phyloP scores from a whole-genome alignment of 192 early-diverging fungal genomes.

The Globomyces pollinis-pini region DNA sequence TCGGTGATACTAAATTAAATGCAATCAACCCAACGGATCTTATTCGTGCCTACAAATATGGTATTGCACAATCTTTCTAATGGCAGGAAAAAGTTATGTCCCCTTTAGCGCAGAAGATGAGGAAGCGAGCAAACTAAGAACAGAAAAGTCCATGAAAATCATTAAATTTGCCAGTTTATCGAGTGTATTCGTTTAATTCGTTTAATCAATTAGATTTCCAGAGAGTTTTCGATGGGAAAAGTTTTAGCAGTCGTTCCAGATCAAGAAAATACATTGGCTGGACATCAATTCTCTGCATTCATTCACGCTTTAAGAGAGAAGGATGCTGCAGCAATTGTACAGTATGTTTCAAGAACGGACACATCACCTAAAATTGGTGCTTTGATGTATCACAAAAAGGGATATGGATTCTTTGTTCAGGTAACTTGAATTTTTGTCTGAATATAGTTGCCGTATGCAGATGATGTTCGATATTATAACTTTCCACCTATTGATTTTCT shows the following conservation, averaged over 20 bases:
- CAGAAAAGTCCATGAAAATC: conserved; percentile 50
- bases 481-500: background rate
- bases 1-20: conserved; percentile 1
- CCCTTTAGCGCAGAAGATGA: conserved; percentile 56
- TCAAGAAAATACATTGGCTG: conserved; percentile 25
- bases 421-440: background rate
- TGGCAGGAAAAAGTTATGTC: conserved; percentile 59
- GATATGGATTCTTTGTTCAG: conserved; percentile 5
- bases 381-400: conserved; percentile 42
- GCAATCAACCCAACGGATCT: conserved; percentile 36
- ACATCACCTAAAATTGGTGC: conserved; percentile 55
- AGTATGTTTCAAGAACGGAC: conserved; percentile 47
- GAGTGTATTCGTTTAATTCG: conserved; percentile 26
- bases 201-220: conserved; percentile 33
- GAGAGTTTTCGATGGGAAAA: conserved; percentile 47
- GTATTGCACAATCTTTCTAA: too few relatives aligned
- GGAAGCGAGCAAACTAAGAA: conserved; percentile 47
- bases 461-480: background rate
- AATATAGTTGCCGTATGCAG: background rate
- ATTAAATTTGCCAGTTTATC: conserved; percentile 47
- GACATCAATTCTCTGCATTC: conserved; percentile 41
- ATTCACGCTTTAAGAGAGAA: conserved; percentile 41
- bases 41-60: conserved; percentile 59
- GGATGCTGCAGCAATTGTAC: conserved; percentile 47
- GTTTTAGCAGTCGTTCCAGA: conserved; percentile 44